Evolutionary conservation across 768 basidiomycete genomes (phyloP).

Genomic region (Pulveroboletus frians): DNA sequence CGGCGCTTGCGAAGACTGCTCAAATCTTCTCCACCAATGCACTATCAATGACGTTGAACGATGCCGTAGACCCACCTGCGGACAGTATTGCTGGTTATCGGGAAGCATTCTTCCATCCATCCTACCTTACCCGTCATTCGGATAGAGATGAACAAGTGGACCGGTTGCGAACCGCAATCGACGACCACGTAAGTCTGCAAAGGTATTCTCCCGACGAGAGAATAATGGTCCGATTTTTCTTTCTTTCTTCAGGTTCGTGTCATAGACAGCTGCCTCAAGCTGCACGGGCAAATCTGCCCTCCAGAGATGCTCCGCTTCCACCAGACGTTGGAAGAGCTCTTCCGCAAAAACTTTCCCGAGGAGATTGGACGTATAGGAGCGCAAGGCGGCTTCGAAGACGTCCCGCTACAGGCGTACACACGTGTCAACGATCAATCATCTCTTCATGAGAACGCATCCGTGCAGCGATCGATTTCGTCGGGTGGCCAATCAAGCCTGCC

Average conservation of each 20-base stretch:
- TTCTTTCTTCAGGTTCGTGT: conserved; percentile 52
- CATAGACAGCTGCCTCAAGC: conserved; percentile 76
- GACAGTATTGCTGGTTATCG: conserved; percentile 76
- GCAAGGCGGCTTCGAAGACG: conserved; percentile 49
- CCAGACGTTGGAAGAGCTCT: conserved; percentile 80
- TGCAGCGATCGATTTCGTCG: conserved; percentile 44
- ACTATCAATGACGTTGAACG: conserved; percentile 82
- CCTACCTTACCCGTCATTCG: conserved; percentile 63
- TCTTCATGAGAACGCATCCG: conserved; percentile 42
- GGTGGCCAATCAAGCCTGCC: conserved; percentile 38
- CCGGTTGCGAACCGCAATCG: conserved; percentile 67
- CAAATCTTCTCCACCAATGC: conserved; percentile 73
- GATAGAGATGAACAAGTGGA: conserved; percentile 68
- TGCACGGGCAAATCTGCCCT: conserved; percentile 79
- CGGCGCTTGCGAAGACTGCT: conserved; percentile 70
- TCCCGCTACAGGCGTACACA: conserved; percentile 35
- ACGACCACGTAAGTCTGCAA: conserved; percentile 61
- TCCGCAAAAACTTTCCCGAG: conserved; percentile 78
- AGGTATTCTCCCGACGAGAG: background rate
- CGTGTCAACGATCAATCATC: conserved; percentile 45
- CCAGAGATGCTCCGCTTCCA: conserved; percentile 92
- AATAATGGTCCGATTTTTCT: background rate
- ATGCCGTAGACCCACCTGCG: conserved; percentile 75
- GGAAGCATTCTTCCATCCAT: conserved; percentile 65
- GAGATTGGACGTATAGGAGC: conserved; percentile 70